Percentiles rank a stretch among this genome's conserved stretches.
Evolutionary conservation across 495 filamentous ascomycete genomes (phyloP).

Genomic region (Hyaloscypha bicolor): DNA sequence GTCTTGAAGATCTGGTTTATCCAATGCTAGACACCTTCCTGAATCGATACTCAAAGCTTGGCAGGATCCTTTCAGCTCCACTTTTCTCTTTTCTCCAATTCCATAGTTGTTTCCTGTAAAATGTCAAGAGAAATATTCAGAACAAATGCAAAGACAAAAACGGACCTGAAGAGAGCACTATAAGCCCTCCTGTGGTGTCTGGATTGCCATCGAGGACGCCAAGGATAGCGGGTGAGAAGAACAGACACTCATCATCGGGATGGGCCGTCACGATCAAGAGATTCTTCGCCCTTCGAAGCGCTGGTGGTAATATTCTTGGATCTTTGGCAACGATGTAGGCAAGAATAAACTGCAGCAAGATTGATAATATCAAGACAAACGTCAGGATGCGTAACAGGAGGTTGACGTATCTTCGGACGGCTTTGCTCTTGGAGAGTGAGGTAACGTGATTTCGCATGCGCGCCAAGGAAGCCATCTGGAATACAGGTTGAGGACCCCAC

Average conservation of each 20-base stretch:
- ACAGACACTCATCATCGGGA: constrained; percentile 48
- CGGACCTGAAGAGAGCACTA: constrained; percentile 46
- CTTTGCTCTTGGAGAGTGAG: neutral
- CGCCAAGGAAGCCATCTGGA: neutral
- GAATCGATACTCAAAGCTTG: constrained; percentile 38
- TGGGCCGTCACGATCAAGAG: constrained; percentile 45
- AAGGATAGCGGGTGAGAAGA: constrained; percentile 44
- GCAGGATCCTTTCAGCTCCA: constrained; percentile 42
- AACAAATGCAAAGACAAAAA: neutral
- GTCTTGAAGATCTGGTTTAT: constrained; percentile 42
- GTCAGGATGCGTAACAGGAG: constrained; percentile 31
- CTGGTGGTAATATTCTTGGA: constrained; percentile 40
- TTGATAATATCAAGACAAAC: constrained; percentile 35
- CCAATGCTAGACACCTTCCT: constrained; percentile 39
- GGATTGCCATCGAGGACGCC: constrained; percentile 41
- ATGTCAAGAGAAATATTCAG: neutral
- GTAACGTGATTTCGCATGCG: neutral
- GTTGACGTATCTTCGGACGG: neutral
- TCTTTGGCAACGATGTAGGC: constrained; percentile 42
- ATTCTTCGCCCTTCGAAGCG: constrained; percentile 40
- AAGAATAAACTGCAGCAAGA: constrained; percentile 42
- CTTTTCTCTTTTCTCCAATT: constrained; percentile 37
- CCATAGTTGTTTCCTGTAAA: constrained; percentile 46
- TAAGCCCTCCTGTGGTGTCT: constrained; percentile 34
- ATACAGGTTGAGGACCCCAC: neutral